Conservation (phyloP, 2,329 filamentous ascomycete genomes). For the Penicillium sp. region DNA sequence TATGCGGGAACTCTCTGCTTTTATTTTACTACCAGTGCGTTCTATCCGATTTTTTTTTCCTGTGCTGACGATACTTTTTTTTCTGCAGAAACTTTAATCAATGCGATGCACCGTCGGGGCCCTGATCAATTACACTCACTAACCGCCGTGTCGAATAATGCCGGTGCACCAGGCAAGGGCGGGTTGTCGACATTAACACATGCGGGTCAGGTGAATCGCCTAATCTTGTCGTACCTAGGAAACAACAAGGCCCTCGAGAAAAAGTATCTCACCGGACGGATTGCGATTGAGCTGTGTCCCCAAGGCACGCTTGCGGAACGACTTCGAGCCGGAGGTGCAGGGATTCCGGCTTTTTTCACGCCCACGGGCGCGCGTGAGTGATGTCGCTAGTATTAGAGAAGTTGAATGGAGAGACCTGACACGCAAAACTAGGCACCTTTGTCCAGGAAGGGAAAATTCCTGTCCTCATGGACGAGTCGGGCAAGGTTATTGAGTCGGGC, state of each 20-base stretch:
- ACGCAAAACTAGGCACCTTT: slow-evolving; percentile 25
- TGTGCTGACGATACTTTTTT: slow-evolving; percentile 1
- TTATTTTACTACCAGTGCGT: background rate
- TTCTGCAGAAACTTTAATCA: slow-evolving; percentile 61
- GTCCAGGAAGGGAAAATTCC: slow-evolving; percentile 44
- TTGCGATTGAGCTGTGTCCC: slow-evolving; percentile 69
- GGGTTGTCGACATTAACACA: slow-evolving; percentile 64
- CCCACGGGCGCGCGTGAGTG: slow-evolving; percentile 62
- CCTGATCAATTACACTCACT: slow-evolving; percentile 52
- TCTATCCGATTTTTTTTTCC: background rate
- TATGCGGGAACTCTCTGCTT: slow-evolving; percentile 27
- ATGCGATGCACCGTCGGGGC: slow-evolving; percentile 57
- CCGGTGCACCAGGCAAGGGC: slow-evolving; percentile 61
- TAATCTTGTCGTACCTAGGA: slow-evolving; percentile 70
- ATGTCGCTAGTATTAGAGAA: background rate
- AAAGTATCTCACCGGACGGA: slow-evolving; percentile 67
- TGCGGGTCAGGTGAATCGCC: slow-evolving; percentile 63
- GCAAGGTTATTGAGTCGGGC: slow-evolving; percentile 68
- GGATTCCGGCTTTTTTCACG: slow-evolving; percentile 76
- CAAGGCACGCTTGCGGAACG: slow-evolving; percentile 53
- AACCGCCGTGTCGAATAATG: slow-evolving; percentile 76
- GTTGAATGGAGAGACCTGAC: background rate
- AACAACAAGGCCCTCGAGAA: slow-evolving; percentile 71
- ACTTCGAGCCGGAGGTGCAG: slow-evolving; percentile 65
- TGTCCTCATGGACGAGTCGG: slow-evolving; percentile 75